Evolutionary conservation across 176 grass and related monocot species (phyloP).

Genomic region (Otatea glauca): DNA sequence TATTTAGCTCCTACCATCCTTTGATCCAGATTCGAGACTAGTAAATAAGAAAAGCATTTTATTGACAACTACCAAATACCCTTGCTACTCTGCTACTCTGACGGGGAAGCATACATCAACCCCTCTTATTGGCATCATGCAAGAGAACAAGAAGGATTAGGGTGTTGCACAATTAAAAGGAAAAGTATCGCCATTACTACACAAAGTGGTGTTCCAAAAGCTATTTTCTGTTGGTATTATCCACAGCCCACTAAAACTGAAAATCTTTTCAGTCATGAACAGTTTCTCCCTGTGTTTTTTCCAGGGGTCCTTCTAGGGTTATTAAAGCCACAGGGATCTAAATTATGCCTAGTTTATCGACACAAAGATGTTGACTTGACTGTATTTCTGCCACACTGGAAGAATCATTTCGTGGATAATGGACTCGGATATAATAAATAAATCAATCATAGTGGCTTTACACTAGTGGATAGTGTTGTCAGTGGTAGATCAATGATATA

Average conservation of each 20-base stretch:
- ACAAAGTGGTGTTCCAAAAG: constrained; percentile 26
- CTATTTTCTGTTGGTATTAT: constrained; percentile 15
- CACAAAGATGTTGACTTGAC: not conserved
- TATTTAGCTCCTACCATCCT: not conserved
- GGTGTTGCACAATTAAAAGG: not conserved
- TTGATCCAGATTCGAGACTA: not conserved
- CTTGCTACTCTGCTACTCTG: not conserved
- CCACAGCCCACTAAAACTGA: not conserved
- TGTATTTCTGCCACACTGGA: constrained; percentile 19
- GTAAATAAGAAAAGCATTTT: not conserved
- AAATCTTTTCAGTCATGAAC: not conserved
- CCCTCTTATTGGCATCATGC: constrained; percentile 4
- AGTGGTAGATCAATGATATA: not conserved
- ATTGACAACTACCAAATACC: not conserved
- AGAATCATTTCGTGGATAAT: constrained; percentile 19
- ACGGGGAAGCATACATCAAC: constrained; percentile 4
- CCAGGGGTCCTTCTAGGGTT: not conserved
- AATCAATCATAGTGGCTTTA: not conserved
- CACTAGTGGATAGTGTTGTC: not conserved
- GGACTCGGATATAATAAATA: not conserved
- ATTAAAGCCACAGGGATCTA: not conserved
- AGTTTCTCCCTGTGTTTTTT: not conserved
- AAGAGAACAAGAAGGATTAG: not conserved
- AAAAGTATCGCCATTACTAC: not conserved
- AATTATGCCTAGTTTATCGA: not conserved